Evolutionary conservation across 108 stramenopile species (phyloP).

Genomic region (Discostella stelligeroides): DNA sequence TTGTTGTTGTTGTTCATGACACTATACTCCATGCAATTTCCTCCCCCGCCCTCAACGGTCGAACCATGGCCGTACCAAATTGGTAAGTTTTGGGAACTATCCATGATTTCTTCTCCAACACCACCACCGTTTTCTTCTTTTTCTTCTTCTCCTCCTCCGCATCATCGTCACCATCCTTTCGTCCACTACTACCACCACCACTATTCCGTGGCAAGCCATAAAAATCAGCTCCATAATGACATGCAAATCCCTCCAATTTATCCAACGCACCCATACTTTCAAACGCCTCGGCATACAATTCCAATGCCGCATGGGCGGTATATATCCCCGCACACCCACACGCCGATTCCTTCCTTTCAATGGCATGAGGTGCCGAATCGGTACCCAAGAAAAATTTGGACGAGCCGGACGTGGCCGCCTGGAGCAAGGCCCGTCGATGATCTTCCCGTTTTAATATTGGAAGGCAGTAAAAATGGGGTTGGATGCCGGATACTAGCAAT

Average conservation of each 20-base stretch:
- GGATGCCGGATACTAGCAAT: conserved; percentile 90
- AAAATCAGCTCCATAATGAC: conserved; percentile 90
- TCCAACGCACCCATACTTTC: conserved; percentile 89
- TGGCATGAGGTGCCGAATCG: conserved; percentile 96
- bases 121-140: too few species aligned
- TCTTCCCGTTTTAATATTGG: conserved; percentile 97
- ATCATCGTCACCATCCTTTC: too few species aligned
- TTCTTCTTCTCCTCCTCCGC: too few species aligned
- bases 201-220: conserved; percentile 82
- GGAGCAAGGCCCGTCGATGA: conserved; percentile 90
- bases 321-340: conserved; percentile 99
- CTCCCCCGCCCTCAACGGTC: conserved; percentile 90
- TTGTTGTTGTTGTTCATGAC: too few species aligned
- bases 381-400: conserved; percentile 98
- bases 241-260: conserved; percentile 87
- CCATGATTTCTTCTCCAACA: conserved; percentile 82
- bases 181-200: conserved; percentile 22
- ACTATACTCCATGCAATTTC: conserved; percentile 81
- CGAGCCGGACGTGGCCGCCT: conserved; percentile 89
- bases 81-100: conserved; percentile 78
- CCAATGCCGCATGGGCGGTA: conserved; percentile 93
- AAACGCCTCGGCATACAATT: conserved; percentile 97
- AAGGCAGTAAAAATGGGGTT: conserved; percentile 98
- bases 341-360: conserved; percentile 71
- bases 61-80: conserved; percentile 70